Evolutionary conservation across 2,329 filamentous ascomycete species (phyloP).

Genomic region (Cladosporium sp.): DNA sequence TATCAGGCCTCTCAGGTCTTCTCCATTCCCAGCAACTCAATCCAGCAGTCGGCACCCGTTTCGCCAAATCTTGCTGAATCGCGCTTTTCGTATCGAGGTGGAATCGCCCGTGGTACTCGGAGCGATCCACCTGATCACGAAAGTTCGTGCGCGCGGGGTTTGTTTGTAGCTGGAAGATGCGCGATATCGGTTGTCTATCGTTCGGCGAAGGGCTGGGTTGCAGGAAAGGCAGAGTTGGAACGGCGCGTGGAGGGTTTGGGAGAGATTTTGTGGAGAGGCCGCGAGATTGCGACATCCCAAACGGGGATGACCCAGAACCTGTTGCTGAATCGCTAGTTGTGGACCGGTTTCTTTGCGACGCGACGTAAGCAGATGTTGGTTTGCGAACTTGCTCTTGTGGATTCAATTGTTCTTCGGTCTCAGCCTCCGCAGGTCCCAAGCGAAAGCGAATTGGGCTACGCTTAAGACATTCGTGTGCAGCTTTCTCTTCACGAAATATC

Average conservation of each 20-base stretch:
- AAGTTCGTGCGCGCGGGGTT: slow-evolving; percentile 37
- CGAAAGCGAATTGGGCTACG: slow-evolving; percentile 45
- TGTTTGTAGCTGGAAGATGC: slow-evolving; percentile 39
- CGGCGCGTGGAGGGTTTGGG: background rate
- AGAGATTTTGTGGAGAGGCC: slow-evolving; percentile 17
- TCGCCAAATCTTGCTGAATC: slow-evolving; percentile 35
- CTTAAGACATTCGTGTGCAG: slow-evolving; percentile 39
- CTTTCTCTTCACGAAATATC: slow-evolving; percentile 41
- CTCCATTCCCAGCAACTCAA: slow-evolving; percentile 36
- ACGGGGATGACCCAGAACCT: slow-evolving; percentile 7
- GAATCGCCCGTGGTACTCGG: slow-evolving; percentile 30
- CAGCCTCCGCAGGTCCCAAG: slow-evolving; percentile 27
- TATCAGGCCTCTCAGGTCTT: slow-evolving; percentile 34
- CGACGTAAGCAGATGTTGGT: background rate
- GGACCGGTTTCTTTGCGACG: background rate
- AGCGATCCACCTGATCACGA: slow-evolving; percentile 37
- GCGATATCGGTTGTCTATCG: slow-evolving; percentile 12
- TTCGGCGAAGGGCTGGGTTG: slow-evolving; percentile 13
- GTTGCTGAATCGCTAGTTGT: background rate
- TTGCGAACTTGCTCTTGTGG: background rate
- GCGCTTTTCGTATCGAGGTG: slow-evolving; percentile 23
- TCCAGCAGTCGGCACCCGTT: slow-evolving; percentile 37
- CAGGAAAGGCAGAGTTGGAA: background rate
- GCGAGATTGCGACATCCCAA: slow-evolving; percentile 16
- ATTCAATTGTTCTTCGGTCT: background rate